These are phyloP conservation scores for Kalanchoe fedtschenkoi DNA, from an alignment of 164 flowering plant species.

Conservation along the genomic window DNA sequence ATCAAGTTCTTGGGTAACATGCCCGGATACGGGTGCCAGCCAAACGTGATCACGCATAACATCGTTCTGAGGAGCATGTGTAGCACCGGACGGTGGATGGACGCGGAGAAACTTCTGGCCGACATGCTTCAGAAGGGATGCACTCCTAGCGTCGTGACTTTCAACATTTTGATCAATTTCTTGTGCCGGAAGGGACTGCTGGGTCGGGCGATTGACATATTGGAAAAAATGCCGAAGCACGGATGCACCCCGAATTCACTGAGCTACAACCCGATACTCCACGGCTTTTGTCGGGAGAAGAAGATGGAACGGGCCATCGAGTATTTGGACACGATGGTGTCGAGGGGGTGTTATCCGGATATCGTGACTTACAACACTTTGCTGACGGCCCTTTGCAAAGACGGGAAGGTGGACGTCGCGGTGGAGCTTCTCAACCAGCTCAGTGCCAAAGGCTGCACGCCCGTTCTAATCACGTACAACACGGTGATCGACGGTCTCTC, in stretches of 20 bases:
- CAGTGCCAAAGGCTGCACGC: background rate
- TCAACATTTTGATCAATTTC: slow-evolving; percentile 9
- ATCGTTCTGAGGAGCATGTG: slow-evolving; percentile 7
- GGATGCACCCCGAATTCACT: background rate
- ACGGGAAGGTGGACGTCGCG: background rate
- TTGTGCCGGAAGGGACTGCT: slow-evolving; percentile 7
- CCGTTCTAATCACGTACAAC: background rate
- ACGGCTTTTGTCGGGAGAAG: background rate
- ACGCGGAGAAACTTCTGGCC: slow-evolving; percentile 5
- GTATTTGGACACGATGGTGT: background rate
- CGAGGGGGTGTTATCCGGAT: background rate
- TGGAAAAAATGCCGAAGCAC: too few relatives aligned
- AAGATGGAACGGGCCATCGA: background rate
- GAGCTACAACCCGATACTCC: background rate
- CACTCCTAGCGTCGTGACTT: slow-evolving; percentile 8
- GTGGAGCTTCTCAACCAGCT: background rate
- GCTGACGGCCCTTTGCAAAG: background rate
- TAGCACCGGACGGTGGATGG: slow-evolving; percentile 10
- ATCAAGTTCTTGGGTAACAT: slow-evolving; percentile 8
- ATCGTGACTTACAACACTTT: background rate
- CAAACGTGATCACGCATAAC: slow-evolving; percentile 6
- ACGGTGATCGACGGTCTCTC: background rate
- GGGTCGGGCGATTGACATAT: slow-evolving; percentile 5
- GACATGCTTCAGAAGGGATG: slow-evolving; percentile 8
- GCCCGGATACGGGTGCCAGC: slow-evolving; percentile 6